Percentiles rank a stretch among this genome's conserved stretches.
Evolutionary conservation across 257 asterid genomes (phyloP).

Genomic region (Schizonepeta tenuifolia): DNA sequence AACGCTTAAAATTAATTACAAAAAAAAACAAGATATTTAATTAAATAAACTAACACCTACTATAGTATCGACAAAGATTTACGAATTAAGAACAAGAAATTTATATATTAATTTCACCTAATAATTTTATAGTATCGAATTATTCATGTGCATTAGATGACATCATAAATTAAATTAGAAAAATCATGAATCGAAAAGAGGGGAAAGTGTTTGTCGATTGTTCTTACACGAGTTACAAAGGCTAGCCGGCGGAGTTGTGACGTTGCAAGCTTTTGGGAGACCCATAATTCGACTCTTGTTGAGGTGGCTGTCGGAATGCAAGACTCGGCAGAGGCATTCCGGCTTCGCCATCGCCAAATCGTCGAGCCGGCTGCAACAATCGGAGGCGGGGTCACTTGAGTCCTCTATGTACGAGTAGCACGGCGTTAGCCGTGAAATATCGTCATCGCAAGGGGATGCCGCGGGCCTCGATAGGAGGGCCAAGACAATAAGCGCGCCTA

Average conservation of each 20-base stretch:
- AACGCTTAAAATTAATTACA: no score
- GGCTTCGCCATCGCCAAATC: background rate
- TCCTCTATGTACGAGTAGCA: constrained; percentile 31
- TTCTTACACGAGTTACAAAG: constrained; percentile 36
- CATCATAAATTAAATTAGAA: background rate
- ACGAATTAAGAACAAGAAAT: no score
- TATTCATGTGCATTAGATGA: background rate
- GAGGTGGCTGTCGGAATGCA: background rate
- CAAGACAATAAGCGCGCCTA: background rate
- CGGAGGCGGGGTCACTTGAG: constrained; percentile 30
- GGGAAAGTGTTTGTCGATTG: background rate
- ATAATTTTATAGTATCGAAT: no score
- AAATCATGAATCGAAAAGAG: no score
- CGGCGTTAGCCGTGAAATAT: constrained; percentile 14
- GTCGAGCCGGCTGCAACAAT: constrained; percentile 36
- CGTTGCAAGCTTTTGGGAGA: constrained; percentile 52
- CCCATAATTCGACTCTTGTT: constrained; percentile 37
- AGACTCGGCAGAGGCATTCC: constrained; percentile 28
- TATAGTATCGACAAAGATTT: no score
- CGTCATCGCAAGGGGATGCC: constrained; percentile 20
- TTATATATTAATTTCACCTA: no score
- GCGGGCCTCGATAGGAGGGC: background rate
- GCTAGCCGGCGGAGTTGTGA: constrained; percentile 46
- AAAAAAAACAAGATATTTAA: no score
- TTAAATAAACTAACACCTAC: no score